Evolutionary conservation across 257 asterid genomes (phyloP), one percentile per base, ranked within the genome.

Genomic region (Przewalskia tangutica): DNA sequence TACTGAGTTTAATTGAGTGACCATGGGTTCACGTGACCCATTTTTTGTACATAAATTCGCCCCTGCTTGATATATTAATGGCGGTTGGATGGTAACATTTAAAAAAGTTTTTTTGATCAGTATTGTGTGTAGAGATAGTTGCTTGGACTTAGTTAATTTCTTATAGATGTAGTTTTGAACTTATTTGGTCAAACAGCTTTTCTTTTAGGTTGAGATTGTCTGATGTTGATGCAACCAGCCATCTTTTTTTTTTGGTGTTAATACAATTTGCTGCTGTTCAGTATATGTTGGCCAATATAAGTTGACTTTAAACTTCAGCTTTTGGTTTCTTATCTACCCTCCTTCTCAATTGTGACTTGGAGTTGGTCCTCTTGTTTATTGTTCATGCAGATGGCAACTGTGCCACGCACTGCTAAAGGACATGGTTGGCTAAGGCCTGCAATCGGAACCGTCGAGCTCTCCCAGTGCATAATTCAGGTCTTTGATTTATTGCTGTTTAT

Each of bases 351-450:
- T 50, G 60, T 73, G 79, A 50, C 4, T 48, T 75, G 46, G 44
- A 75, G 23, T 50, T 23, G 59, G 79, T 71, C 40, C 38, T 48
- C 79, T 50, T 75, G 62, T 23, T 79, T 55, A 42, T 42, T 62
- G 17, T 82, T 51, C 50, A 23, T 80, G 51, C 92, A 95, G 99
- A 91, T 93, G 99, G 90, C 98, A 63, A 85, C 91, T 77, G 79
- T 95, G 86, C 94, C 99, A 62, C 95, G 94, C 83, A 87, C 87
- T 84, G 79, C 90, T 12, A 91, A 89, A 88, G 97, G 97, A 83
- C 97, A 91, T 58, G 97, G 98, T 84, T 95, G 99, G 99, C 92
- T 95, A 63, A 90, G 97, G 85, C 98, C 99, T 68, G 87, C 98
- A 18, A 36, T 91, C 38, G 99, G 97, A 81, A 93, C 91, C 59